A percentile compares a stretch with the other conserved stretches of the same genome.
These are phyloP conservation scores for Leccinum incarnatum DNA, from an alignment of 768 basidiomycete species.

Conservation along the genomic window DNA sequence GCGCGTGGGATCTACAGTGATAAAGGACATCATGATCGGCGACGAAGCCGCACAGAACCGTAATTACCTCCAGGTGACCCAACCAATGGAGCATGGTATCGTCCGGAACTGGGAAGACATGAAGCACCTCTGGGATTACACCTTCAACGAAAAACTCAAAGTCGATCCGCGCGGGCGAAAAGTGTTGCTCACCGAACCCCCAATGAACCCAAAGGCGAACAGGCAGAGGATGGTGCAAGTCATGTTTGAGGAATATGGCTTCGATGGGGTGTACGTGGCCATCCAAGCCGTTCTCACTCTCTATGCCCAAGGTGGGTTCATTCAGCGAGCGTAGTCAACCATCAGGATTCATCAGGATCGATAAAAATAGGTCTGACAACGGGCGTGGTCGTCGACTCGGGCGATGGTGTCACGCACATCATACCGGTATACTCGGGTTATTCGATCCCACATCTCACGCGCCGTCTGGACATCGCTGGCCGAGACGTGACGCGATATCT, in stretches of 20 bases:
- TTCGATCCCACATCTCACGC: slow-evolving; percentile 91
- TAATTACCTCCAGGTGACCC: slow-evolving; percentile 93
- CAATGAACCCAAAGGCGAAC: slow-evolving; percentile 97
- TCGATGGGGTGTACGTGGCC: slow-evolving; percentile 93
- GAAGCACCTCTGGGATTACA: slow-evolving; percentile 98
- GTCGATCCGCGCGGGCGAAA: slow-evolving; percentile 85
- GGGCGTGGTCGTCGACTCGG: slow-evolving; percentile 98
- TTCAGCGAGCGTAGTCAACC: background rate
- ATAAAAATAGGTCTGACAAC: slow-evolving; percentile 79
- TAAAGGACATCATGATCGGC: slow-evolving; percentile 98
- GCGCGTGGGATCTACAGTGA: slow-evolving; percentile 78
- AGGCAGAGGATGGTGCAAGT: slow-evolving; percentile 93
- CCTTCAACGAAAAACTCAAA: slow-evolving; percentile 92
- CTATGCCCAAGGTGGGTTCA: slow-evolving; percentile 91
- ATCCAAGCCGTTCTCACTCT: slow-evolving; percentile 98
- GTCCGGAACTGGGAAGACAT: slow-evolving; percentile 99
- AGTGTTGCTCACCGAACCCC: slow-evolving; percentile 93
- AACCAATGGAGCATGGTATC: slow-evolving; percentile 99
- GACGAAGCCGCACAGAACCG: slow-evolving; percentile 94
- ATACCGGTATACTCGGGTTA: slow-evolving; percentile 98
- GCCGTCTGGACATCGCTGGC: slow-evolving; percentile 94
- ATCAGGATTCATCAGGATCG: background rate
- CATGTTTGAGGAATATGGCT: slow-evolving; percentile 99
- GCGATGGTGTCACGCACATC: slow-evolving; percentile 98
- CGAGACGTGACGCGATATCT: slow-evolving; percentile 98